These are phyloP conservation scores for Populus alba DNA, from an alignment of 345 rosid genomes.

Conservation along the genomic window DNA sequence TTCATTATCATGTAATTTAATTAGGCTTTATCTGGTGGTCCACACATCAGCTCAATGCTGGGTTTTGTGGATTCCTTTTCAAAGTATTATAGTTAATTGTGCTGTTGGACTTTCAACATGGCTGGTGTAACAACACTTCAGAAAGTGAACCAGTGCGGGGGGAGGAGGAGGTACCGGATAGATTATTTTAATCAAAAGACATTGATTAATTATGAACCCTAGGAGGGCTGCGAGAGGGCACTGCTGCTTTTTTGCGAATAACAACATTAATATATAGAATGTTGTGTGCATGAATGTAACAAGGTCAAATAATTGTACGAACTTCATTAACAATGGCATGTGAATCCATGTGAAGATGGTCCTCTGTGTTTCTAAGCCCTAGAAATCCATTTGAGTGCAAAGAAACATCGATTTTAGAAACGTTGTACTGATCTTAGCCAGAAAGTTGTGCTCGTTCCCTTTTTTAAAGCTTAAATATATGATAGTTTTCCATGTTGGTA, in stretches of 20 bases:
- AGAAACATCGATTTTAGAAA: conserved; percentile 19
- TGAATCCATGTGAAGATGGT: conserved; percentile 68
- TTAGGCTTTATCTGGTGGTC: conserved; percentile 42
- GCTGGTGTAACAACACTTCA: conserved; percentile 19
- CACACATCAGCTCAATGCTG: conserved; percentile 41
- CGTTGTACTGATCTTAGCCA: conserved; percentile 16
- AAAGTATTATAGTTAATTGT: conserved; percentile 31
- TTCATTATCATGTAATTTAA: conserved; percentile 15
- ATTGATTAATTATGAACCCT: conserved; percentile 12
- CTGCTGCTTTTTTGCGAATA: conserved; percentile 16
- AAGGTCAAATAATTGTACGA: not conserved
- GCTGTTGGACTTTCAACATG: conserved; percentile 27
- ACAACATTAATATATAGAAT: conserved; percentile 21
- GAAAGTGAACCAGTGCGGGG: conserved; percentile 6
- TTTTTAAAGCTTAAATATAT: too few species aligned
- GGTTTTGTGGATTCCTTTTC: conserved; percentile 43
- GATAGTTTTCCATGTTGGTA: too few species aligned
- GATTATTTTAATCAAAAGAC: conserved; percentile 14
- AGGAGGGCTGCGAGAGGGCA: conserved; percentile 26
- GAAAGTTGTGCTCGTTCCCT: not conserved
- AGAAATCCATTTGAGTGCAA: conserved; percentile 25
- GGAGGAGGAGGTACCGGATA: conserved; percentile 15
- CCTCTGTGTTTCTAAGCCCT: conserved; percentile 38
- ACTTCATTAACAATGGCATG: conserved; percentile 37
- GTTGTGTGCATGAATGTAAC: conserved; percentile 12